phyloP scores from a whole-genome alignment of 805 yeast species.

The Hanseniaspora jakobsenii region DNA sequence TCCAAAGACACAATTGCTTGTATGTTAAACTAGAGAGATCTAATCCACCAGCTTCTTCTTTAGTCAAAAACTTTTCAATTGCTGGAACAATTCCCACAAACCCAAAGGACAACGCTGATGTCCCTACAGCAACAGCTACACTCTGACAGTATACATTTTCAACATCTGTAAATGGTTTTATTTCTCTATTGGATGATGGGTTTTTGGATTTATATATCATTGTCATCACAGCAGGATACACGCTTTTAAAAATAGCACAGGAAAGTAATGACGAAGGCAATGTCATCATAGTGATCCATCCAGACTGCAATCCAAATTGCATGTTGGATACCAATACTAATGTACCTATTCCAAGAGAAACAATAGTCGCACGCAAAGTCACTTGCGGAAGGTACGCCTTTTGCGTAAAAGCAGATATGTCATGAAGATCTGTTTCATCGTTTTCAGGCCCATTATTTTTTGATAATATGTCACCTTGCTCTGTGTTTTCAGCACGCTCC shows the following conservation, averaged over 20 bases:
- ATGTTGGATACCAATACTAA: constrained; percentile 78
- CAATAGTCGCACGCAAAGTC: constrained; percentile 59
- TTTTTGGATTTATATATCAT: too few species aligned
- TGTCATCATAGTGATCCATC: constrained; percentile 99
- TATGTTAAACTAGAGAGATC: constrained; percentile 30
- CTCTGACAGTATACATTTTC: constrained; percentile 89
- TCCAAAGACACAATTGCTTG: constrained; percentile 63
- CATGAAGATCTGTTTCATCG: too few species aligned
- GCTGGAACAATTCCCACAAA: constrained; percentile 94
- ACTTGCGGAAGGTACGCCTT: constrained; percentile 52
- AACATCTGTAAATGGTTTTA: constrained; percentile 61
- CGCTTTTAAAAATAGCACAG: constrained; percentile 62
- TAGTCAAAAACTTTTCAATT: constrained; percentile 71
- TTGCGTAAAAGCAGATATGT: constrained; percentile 36
- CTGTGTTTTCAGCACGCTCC: too few species aligned
- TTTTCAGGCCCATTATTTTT: too few species aligned
- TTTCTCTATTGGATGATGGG: constrained; percentile 24
- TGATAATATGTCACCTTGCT: too few species aligned
- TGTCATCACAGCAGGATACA: constrained; percentile 26
- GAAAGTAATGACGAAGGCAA: constrained; percentile 85
- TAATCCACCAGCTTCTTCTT: constrained; percentile 56
- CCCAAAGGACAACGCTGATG: constrained; percentile 93
- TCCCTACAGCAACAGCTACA: constrained; percentile 91
- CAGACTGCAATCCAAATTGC: constrained; percentile 93
- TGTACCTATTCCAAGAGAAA: constrained; percentile 78